Evolutionary conservation across 2,329 filamentous ascomycete genomes (phyloP), one percentile per base, ranked within the genome.

Genomic region (Cryphonectria naterciae): DNA sequence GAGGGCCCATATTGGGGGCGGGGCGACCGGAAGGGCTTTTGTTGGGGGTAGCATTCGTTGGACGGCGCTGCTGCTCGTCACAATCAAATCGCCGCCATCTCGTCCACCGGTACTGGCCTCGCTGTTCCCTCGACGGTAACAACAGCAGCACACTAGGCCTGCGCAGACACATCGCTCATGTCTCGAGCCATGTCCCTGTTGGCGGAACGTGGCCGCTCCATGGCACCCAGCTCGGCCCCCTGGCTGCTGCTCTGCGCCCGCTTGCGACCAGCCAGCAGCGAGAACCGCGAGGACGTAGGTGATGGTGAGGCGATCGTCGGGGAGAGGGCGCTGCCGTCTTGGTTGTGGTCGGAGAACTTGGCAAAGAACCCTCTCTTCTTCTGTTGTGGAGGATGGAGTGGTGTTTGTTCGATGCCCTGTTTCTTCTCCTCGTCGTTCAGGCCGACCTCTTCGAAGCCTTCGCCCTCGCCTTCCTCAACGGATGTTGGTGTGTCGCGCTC

Each of bases 371-470:
- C 87, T 70, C 90, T 91, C 83, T 93, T 95, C 84, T 93, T 75
- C 28, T 72, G 64, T 46, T 81, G 75, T 79, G 78, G 67, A 22
- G 82, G 83, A 32, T 78, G 83, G 62, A 74, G 76, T 64, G 28
- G 46, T 15, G 22, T 11, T 17, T 64, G 60, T 58, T 77, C 35
- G 19, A 10, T 5, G 28, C 25, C 80, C 70, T 79, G 81, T 73
- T 88, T 87, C 76, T 90, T 90, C 65, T 87, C 83, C 52, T 96
- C 93, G 74, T 97, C 95, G 71, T 91, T 89, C 62, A 98, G 83
- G 4, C 94, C 94, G 11, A 98, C 93, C 67, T 98, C 95, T 79
- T 98, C 95, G 76, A 98, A 98, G 19, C 85, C 85, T 77, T 97
- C 70, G 22, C 66, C 70, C 35, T 68, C 64, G 67, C 70, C 67